These are phyloP conservation scores for Gonium pectorale DNA, from an alignment of 139 green algal species.

Conservation along the genomic window DNA sequence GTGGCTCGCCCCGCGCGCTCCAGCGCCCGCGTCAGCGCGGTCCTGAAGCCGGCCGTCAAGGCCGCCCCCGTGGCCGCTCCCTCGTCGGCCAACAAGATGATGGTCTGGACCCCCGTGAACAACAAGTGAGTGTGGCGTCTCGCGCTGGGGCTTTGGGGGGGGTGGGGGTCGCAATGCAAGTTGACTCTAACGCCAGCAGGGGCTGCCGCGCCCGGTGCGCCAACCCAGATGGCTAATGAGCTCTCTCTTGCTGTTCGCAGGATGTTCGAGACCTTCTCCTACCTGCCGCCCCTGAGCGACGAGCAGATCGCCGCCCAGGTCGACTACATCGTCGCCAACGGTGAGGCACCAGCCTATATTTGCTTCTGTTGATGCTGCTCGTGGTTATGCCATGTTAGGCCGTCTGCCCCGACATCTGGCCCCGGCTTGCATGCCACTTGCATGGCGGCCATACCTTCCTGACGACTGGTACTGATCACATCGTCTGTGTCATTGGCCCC, in stretches of 20 bases:
- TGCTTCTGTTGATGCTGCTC: too few relatives aligned
- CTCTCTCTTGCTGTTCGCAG: constrained; percentile 55
- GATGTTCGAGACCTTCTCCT: constrained; percentile 99
- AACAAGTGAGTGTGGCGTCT: constrained; percentile 85
- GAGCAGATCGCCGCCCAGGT: constrained; percentile 95
- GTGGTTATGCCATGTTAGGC: too few relatives aligned
- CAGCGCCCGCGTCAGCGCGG: constrained; percentile 28
- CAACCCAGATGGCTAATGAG: too few relatives aligned
- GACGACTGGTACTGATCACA: too few relatives aligned
- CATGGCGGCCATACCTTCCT: too few relatives aligned
- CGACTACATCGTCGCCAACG: constrained; percentile 95
- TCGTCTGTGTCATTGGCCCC: too few relatives aligned
- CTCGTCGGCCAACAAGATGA: constrained; percentile 71
- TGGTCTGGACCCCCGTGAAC: constrained; percentile 82
- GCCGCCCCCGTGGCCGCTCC: constrained; percentile 58
- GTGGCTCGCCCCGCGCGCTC: constrained; percentile 17
- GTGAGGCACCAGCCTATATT: not conserved
- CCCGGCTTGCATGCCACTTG: too few relatives aligned
- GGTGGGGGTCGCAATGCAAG: too few relatives aligned
- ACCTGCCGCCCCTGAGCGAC: constrained; percentile 94
- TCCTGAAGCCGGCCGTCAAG: constrained; percentile 49
- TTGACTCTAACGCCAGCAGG: too few relatives aligned
- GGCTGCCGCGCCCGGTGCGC: too few relatives aligned
- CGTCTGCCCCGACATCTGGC: too few relatives aligned
- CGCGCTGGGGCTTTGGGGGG: too few relatives aligned